Evolutionary conservation across 495 filamentous ascomycete species (phyloP).

Genomic region (Thozetella sp.): DNA sequence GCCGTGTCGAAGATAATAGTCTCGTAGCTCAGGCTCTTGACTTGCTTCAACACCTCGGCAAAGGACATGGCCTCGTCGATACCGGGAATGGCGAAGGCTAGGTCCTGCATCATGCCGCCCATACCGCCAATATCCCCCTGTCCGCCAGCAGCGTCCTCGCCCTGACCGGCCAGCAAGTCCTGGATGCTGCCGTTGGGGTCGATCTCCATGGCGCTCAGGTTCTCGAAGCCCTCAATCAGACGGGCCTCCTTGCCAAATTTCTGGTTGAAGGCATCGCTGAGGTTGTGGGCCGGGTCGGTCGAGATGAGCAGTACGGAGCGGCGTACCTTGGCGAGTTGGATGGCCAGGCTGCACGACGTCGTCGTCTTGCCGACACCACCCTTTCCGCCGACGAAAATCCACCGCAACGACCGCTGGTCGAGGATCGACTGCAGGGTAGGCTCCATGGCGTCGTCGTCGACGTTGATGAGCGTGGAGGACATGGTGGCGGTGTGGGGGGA

Average conservation of each 20-base stretch:
- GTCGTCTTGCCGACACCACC: constrained; percentile 99
- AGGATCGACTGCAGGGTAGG: constrained; percentile 93
- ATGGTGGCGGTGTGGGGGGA: constrained; percentile 38
- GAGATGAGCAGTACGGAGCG: constrained; percentile 96
- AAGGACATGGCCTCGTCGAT: constrained; percentile 99
- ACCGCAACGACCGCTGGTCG: constrained; percentile 90
- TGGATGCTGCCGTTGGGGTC: constrained; percentile 98
- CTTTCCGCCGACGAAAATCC: constrained; percentile 99
- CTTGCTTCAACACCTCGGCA: constrained; percentile 97
- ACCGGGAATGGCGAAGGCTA: constrained; percentile 81
- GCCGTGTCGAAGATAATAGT: constrained; percentile 99
- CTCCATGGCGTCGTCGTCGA: constrained; percentile 78
- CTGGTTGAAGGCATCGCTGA: constrained; percentile 96
- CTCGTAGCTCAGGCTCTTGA: constrained; percentile 98
- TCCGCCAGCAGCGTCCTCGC: constrained; percentile 61
- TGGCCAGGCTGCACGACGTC: constrained; percentile 95
- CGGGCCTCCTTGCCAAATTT: constrained; percentile 99
- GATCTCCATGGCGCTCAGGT: constrained; percentile 98
- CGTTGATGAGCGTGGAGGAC: constrained; percentile 66
- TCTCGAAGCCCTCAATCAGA: constrained; percentile 86
- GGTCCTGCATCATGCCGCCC: constrained; percentile 67
- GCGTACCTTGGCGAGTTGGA: constrained; percentile 95
- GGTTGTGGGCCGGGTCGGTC: constrained; percentile 97
- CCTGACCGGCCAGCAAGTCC: constrained; percentile 83
- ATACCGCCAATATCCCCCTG: constrained; percentile 68